phyloP scores from a whole-genome alignment of 495 filamentous ascomycete species.

The Sphaerosporella brunnea region DNA sequence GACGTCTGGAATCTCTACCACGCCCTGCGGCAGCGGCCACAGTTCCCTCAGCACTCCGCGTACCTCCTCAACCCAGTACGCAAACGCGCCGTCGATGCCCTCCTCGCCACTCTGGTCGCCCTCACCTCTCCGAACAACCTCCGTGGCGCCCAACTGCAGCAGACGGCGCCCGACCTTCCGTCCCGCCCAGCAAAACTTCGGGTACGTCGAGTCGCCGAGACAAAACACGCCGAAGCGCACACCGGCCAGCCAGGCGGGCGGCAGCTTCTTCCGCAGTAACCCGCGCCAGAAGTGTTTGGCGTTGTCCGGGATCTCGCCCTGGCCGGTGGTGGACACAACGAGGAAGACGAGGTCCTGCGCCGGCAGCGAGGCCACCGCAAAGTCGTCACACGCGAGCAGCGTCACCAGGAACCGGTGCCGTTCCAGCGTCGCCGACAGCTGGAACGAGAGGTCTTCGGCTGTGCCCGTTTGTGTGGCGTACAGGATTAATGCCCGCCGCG shows the following conservation, averaged over 20 bases:
- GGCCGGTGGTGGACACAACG: slow-evolving; percentile 77
- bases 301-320: slow-evolving; percentile 81
- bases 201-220: slow-evolving; percentile 84
- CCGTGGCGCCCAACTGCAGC: slow-evolving; percentile 63
- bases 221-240: slow-evolving; percentile 73
- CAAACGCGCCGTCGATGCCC: slow-evolving; percentile 73
- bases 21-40: slow-evolving; percentile 48
- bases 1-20: slow-evolving; percentile 55
- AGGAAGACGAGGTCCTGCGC: slow-evolving; percentile 50
- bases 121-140: slow-evolving; percentile 62
- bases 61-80: slow-evolving; percentile 57
- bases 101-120: slow-evolving; percentile 85
- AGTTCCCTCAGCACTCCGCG: slow-evolving; percentile 42
- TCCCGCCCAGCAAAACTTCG: slow-evolving; percentile 87
- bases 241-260: slow-evolving; percentile 44
- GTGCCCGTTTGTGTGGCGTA: slow-evolving; percentile 95
- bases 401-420: slow-evolving; percentile 36
- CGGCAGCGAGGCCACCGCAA: slow-evolving; percentile 33
- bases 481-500: slow-evolving; percentile 49
- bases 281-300: slow-evolving; percentile 66
- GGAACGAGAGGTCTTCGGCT: slow-evolving; percentile 70
- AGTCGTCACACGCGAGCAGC: slow-evolving; percentile 23
- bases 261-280: slow-evolving; percentile 59
- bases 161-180: slow-evolving; percentile 76
- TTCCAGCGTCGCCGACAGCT: slow-evolving; percentile 53